phyloP scores from a whole-genome alignment of 83 land plant species.

The Picea engelmannii region DNA sequence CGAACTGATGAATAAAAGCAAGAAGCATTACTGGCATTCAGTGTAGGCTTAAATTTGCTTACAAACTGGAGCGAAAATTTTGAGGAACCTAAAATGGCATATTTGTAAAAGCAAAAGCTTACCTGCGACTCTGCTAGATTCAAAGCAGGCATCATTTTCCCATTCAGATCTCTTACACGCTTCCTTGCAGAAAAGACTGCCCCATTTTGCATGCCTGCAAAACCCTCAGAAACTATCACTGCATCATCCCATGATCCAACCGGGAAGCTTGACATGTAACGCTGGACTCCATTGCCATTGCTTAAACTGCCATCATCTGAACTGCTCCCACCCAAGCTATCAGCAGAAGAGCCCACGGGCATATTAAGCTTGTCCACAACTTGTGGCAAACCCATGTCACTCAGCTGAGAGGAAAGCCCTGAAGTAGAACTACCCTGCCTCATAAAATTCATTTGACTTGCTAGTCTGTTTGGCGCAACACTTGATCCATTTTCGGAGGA shows the following conservation, averaged over 20 bases:
- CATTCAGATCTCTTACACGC: slow-evolving; percentile 29
- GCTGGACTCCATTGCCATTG: slow-evolving; percentile 24
- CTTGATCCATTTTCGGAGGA: background rate
- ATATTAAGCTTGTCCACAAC: slow-evolving; percentile 20
- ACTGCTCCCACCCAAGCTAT: slow-evolving; percentile 20
- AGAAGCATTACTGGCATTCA: background rate
- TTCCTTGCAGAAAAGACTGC: slow-evolving; percentile 24
- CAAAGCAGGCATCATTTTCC: slow-evolving; percentile 16
- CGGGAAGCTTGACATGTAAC: slow-evolving; percentile 33
- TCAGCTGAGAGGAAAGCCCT: slow-evolving; percentile 44
- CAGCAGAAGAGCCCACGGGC: slow-evolving; percentile 12
- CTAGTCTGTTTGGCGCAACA: slow-evolving; percentile 28
- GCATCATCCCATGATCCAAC: slow-evolving; percentile 39
- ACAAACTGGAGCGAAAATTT: background rate
- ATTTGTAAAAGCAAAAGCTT: slow-evolving; percentile 10
- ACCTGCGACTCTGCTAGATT: slow-evolving; percentile 12
- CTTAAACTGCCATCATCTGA: slow-evolving; percentile 27
- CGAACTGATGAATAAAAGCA: too few relatives aligned
- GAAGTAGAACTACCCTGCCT: slow-evolving; percentile 31
- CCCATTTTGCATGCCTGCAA: slow-evolving; percentile 20
- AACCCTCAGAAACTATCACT: slow-evolving; percentile 17
- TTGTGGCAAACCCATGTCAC: slow-evolving; percentile 41
- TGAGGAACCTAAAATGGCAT: background rate
- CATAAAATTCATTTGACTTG: slow-evolving; percentile 33
- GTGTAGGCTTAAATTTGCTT: background rate